Base-by-base conservation (phyloP, 2,329 filamentous ascomycete species). In the Colletotrichum costaricense region DNA sequence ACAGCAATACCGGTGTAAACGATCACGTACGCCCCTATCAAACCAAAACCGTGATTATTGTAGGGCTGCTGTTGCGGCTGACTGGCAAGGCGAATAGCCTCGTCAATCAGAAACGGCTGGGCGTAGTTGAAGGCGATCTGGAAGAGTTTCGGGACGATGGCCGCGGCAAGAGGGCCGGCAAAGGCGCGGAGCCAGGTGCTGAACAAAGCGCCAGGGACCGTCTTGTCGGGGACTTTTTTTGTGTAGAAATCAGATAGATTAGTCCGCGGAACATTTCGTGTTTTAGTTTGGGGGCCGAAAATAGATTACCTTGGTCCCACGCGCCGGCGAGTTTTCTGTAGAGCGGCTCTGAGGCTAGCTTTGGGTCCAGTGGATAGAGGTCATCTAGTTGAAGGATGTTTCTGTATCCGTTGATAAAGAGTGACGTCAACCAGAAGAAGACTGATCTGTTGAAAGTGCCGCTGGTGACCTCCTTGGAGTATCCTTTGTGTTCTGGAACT, bases 371-470 rank as follows among this genome's bases (percentile, higher is more conserved):
- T 16, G 74, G 73, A 46, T 76, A 78, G 24, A 79, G 56, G 52
- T 79, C 86, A 8, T 85, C 82, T 0, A 88, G 79, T 0, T 78
- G 75, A 6, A 89, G 75, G 4, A 81, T 74, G 7, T 82, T 85
- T 5, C 78, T 82, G 79, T 84, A 89, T 0, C 88, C 88, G 19
- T 80, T 79, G 30, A 82, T 82, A 55, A 91, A 86, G 7, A 91
- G 77, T 2, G 83, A 82, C 70, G 86, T 89, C 63, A 90, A 78
- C 88, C 88, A 90, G 81, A 83, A 86, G 76, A 90, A 90, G 14
- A 88, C 79, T 0, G 79, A 80, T 56, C 82, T 81, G 72, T 82
- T 88, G 74, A 86, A 86, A n/a, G 88, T 80, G 3, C 88, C 84
- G 59, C 85, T 87, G 2, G 86, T 89, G 3, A 85, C 85, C 76